A percentile compares a stretch with the other conserved stretches of the same genome.
Conservation (phyloP, 2,329 filamentous ascomycete genomes). For the Ophiostoma sp. region DNA sequence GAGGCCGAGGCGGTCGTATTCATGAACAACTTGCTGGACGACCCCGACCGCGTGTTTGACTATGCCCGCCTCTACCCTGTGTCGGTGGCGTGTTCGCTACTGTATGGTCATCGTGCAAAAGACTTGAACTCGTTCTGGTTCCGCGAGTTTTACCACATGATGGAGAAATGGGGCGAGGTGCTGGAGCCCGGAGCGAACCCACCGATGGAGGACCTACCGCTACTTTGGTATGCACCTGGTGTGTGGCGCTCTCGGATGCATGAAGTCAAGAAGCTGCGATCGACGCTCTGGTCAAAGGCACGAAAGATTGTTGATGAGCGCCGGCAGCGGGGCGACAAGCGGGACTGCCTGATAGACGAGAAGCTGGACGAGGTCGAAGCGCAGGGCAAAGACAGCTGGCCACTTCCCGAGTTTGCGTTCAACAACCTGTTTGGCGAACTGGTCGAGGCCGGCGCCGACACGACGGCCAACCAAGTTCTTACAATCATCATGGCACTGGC, state of each 20-base stretch:
- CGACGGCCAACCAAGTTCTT: too few species aligned
- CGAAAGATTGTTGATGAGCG: too few species aligned
- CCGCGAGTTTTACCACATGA: neutral
- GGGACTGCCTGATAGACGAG: too few species aligned
- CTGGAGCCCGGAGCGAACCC: too few species aligned
- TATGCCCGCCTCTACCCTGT: neutral
- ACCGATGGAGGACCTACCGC: too few species aligned
- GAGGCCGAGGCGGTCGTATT: neutral
- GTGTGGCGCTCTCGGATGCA: too few species aligned
- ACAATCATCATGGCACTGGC: neutral
- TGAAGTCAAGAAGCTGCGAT: too few species aligned
- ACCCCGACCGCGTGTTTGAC: neutral
- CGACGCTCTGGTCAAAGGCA: too few species aligned
- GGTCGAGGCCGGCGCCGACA: neutral
- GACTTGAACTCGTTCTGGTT: neutral
- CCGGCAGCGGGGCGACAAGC: too few species aligned
- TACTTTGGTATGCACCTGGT: too few species aligned
- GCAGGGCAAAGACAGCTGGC: neutral
- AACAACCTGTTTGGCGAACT: neutral
- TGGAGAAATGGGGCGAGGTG: neutral
- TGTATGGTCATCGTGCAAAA: neutral
- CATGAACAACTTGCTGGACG: neutral
- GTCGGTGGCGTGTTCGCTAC: neutral
- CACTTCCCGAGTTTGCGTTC: neutral
- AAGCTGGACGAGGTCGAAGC: neutral